phyloP scores from a whole-genome alignment of 2,329 filamentous ascomycete species.

The Mycogone perniciosa region DNA sequence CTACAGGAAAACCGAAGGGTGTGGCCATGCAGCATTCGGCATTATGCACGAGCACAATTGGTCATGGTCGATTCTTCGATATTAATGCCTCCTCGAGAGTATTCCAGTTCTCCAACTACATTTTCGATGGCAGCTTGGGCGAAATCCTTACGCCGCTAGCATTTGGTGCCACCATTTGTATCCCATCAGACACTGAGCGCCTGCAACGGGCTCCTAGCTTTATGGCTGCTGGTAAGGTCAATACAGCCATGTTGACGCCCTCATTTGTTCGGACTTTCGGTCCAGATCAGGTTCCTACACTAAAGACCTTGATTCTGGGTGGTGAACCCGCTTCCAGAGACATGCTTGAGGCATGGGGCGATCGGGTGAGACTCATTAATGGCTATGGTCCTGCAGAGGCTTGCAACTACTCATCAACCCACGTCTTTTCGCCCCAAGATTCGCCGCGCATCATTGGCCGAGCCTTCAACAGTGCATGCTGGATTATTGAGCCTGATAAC shows the following conservation, averaged over 20 bases:
- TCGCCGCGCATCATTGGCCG: constrained; percentile 7
- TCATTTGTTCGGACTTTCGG: constrained; percentile 13
- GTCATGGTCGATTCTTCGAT: constrained; percentile 39
- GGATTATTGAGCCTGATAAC: constrained; percentile 17
- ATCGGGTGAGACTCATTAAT: constrained; percentile 15
- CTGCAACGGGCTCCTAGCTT: constrained; percentile 4
- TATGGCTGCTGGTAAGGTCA: constrained; percentile 1
- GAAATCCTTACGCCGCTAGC: constrained; percentile 18
- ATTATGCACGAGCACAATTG: constrained; percentile 44
- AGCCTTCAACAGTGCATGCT: constrained; percentile 10
- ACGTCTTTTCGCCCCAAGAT: not conserved
- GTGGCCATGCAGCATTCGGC: constrained; percentile 38
- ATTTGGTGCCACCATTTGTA: constrained; percentile 18
- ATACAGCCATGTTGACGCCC: constrained; percentile 13
- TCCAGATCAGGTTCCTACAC: constrained; percentile 7
- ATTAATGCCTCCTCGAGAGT: constrained; percentile 44
- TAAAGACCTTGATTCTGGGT: constrained; percentile 10
- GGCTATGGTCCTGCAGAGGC: constrained; percentile 15
- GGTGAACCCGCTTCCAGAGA: constrained; percentile 12
- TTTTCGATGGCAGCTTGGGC: constrained; percentile 41
- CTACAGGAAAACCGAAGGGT: constrained; percentile 23
- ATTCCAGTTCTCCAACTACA: constrained; percentile 44
- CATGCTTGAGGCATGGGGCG: constrained; percentile 7
- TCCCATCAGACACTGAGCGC: constrained; percentile 16
- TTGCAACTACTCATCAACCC: constrained; percentile 1